Evolutionary conservation across 139 green algal species (phyloP).

Genomic region (Pleodorina starrii): DNA sequence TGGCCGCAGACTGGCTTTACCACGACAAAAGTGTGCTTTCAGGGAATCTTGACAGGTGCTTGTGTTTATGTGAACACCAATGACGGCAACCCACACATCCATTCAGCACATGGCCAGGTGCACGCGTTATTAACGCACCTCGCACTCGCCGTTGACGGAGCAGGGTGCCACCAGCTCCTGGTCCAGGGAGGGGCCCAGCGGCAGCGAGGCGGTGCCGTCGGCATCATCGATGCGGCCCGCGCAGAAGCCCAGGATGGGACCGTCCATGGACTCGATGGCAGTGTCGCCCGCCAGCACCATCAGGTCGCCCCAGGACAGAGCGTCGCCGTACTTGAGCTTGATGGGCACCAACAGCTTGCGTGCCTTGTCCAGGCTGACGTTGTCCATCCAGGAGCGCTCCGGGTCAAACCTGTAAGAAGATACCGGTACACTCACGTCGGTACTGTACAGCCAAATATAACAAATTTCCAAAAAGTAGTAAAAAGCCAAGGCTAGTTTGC

Average conservation of each 20-base stretch:
- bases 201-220: slow-evolving; percentile 49
- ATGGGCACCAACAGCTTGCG: slow-evolving; percentile 59
- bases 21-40: too few species aligned
- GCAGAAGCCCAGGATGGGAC: slow-evolving; percentile 55
- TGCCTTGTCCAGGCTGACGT: slow-evolving; percentile 64
- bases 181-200: slow-evolving; percentile 54
- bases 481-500: too few species aligned
- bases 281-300: slow-evolving; percentile 58
- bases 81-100: too few species aligned
- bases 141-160: slow-evolving; percentile 44
- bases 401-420: slow-evolving; percentile 43
- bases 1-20: too few species aligned
- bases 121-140: too few species aligned
- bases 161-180: slow-evolving; percentile 52
- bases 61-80: too few species aligned
- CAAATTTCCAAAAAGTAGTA: too few species aligned
- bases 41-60: too few species aligned
- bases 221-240: slow-evolving; percentile 61
- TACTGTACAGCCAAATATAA: too few species aligned
- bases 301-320: slow-evolving; percentile 60
- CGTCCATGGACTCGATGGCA: slow-evolving; percentile 59
- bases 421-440: too few species aligned
- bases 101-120: too few species aligned
- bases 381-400: slow-evolving; percentile 56
- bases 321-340: slow-evolving; percentile 57